Percentiles rank a stretch among this genome's conserved stretches.
Evolutionary conservation across 2,329 filamentous ascomycete genomes (phyloP).

Genomic region (Diplodia corticola): DNA sequence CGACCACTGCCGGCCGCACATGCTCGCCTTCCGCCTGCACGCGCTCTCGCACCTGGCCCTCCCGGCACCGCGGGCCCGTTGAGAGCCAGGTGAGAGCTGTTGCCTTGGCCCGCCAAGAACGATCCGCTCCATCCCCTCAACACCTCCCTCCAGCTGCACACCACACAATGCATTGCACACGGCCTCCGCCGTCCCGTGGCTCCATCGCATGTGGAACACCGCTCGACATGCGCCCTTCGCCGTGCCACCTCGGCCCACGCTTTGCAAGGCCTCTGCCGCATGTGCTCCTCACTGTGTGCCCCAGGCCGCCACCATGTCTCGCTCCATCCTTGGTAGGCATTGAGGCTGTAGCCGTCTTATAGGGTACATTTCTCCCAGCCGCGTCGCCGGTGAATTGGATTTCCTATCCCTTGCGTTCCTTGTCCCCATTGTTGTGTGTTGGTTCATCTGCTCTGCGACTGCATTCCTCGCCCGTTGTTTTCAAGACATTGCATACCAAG

Average conservation of each 20-base stretch:
- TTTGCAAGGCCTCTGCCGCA: background rate
- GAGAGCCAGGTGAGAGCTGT: too few relatives aligned
- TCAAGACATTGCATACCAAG: constrained; percentile 21
- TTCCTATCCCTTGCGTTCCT: constrained; percentile 18
- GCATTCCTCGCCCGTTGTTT: constrained; percentile 21
- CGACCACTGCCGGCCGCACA: background rate
- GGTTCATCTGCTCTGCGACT: background rate
- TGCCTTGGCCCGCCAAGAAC: background rate
- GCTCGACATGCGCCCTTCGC: background rate
- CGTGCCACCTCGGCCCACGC: background rate
- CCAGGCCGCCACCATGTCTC: background rate
- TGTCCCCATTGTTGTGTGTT: constrained; percentile 12
- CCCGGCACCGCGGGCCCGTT: background rate
- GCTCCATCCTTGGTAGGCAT: background rate
- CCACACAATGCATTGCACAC: background rate
- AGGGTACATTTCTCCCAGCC: constrained; percentile 18
- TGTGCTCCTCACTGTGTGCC: background rate
- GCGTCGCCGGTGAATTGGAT: background rate
- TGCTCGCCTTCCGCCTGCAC: background rate
- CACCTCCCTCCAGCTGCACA: background rate
- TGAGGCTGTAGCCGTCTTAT: background rate
- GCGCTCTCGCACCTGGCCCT: background rate
- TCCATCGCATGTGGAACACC: background rate
- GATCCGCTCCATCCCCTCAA: background rate
- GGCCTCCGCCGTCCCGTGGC: too few relatives aligned